These are phyloP conservation scores for Candida nonsorbophila DNA, from an alignment of 805 yeast species.

Conservation along the genomic window DNA sequence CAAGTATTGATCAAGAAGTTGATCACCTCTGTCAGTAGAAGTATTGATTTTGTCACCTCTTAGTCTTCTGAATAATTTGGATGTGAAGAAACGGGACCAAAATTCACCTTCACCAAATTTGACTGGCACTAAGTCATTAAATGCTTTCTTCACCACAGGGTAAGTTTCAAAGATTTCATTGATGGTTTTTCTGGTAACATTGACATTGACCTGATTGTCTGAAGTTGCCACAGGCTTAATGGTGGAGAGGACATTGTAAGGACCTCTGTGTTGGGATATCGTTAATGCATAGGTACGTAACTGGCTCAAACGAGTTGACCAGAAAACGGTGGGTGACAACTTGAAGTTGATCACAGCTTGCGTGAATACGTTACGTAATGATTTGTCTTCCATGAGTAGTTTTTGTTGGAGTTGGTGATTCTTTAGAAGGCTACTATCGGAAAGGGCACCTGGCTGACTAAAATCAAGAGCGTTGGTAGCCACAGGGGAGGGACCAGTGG, in stretches of 20 bases:
- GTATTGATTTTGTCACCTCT: conserved; percentile 80
- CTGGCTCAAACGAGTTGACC: conserved; percentile 77
- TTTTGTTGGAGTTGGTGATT: conserved; percentile 78
- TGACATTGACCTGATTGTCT: conserved; percentile 90
- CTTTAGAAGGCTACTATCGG: conserved; percentile 49
- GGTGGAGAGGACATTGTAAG: conserved; percentile 89
- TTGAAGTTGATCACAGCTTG: conserved; percentile 81
- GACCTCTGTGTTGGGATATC: conserved; percentile 80
- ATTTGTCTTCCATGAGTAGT: conserved; percentile 62
- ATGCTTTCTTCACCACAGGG: conserved; percentile 86
- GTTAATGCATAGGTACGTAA: conserved; percentile 83
- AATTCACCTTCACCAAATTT: conserved; percentile 84
- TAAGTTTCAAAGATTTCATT: conserved; percentile 87
- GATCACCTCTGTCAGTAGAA: conserved; percentile 74
- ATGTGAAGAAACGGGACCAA: conserved; percentile 93
- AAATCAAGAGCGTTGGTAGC: conserved; percentile 12
- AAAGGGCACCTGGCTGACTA: conserved; percentile 19
- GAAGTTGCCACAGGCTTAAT: conserved; percentile 90
- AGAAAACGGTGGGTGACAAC: conserved; percentile 75
- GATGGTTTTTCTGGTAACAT: conserved; percentile 86
- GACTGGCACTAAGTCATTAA: conserved; percentile 80
- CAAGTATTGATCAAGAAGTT: conserved; percentile 77
- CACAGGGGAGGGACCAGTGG: conserved; percentile 9
- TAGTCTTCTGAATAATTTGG: conserved; percentile 78
- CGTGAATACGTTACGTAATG: conserved; percentile 69